Percentiles rank a stretch among this genome's conserved stretches.
phyloP scores from a whole-genome alignment of 805 yeast species.

The Suhomyces sp. region DNA sequence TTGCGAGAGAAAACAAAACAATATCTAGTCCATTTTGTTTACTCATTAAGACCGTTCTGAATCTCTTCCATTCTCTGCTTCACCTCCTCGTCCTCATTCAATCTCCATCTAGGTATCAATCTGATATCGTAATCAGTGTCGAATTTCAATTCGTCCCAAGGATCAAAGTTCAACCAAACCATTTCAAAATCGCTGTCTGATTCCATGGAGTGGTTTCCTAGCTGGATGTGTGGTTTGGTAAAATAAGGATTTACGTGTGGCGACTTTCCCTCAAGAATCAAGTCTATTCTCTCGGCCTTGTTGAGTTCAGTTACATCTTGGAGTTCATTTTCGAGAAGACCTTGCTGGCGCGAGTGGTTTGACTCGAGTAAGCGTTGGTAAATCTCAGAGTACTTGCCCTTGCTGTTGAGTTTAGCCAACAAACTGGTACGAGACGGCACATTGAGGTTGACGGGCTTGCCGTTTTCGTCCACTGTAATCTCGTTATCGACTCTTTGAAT shows the following conservation, averaged over 20 bases:
- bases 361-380: constrained; percentile 24
- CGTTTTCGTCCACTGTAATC: not conserved
- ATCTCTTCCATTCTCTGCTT: not conserved
- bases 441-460: not conserved
- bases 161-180: constrained; percentile 44
- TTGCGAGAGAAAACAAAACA: not conserved
- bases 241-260: constrained; percentile 25
- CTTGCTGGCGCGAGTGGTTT: constrained; percentile 19
- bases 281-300: constrained; percentile 34
- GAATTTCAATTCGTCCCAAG: constrained; percentile 42
- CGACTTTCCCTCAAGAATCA: constrained; percentile 31
- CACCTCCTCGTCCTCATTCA: not conserved
- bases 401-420: constrained; percentile 11
- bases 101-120: constrained; percentile 29
- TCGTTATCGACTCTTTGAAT: constrained; percentile 5
- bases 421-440: constrained; percentile 4
- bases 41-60: not conserved
- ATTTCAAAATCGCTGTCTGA: constrained; percentile 42
- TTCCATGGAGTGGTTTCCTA: constrained; percentile 36
- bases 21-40: not conserved
- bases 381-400: constrained; percentile 30
- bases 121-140: constrained; percentile 41
- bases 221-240: constrained; percentile 34
- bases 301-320: constrained; percentile 34
- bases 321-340: constrained; percentile 25